Base-by-base conservation (phyloP, 148 eudicot species). In the Chenopodium album region DNA sequence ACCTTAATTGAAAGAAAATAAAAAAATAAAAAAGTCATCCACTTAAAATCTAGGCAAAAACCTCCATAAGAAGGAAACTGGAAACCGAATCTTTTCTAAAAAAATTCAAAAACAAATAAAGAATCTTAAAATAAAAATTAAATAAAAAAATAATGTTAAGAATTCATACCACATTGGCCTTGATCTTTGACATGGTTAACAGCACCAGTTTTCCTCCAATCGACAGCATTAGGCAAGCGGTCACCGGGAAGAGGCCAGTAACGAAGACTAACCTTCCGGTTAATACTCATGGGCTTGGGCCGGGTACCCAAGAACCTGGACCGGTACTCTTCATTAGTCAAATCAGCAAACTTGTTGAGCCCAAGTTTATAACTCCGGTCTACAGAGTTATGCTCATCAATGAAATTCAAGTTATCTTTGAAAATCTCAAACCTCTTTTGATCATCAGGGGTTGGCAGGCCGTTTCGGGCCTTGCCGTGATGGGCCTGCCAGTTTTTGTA, bases 201-300 rank as follows among this genome's bases (percentile, higher is more conserved):
- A n/a, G 96, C 96, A 56, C 97, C 97, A 32, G 9, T 64, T 77
- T 85, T 78, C 84, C 98, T 84, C 98, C 98, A 95, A 78, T 95
- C 98, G 46, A 95, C 93, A 29, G 84, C 77, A 34, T 80, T 86
- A 54, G 98, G 98, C 81, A 95, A 64, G 78, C 71, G 64, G 4
- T 93, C 95, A 7, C 90, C 88, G 26, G 79, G 84, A 19, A 67
- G 83, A 17, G 83, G 84, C 64, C 87, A 89, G 41, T 93, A 93
- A 19, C 98, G 75, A 13, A 78, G 87, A 76, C 93, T 92, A 2
- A 85, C 88, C 13, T 78, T 85, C 79, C 84, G 85, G 4, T 82
- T 71, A 87, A 87, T 91, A 50, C 84, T 75, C 0, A 86, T 48
- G 83, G 85, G 56, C 46, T 88, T 95, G 26, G 83, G 82, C 79